Percentiles rank a stretch among this genome's conserved stretches.
These are phyloP conservation scores for Paraurostyla sp. DNA, from an alignment of 73 alveolate species.

Conservation along the genomic window DNA sequence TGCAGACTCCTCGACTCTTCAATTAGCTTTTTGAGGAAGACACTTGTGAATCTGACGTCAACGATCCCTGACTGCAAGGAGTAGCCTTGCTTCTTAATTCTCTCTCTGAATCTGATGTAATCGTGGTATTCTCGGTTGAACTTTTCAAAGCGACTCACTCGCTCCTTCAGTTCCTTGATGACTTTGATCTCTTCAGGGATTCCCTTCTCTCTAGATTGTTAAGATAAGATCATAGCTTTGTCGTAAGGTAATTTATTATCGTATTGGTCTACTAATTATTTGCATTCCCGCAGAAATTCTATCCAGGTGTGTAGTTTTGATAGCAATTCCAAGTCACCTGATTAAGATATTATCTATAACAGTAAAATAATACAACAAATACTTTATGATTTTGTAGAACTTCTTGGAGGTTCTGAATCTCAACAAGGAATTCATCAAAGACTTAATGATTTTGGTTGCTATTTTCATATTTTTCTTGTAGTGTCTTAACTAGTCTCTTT, in stretches of 20 bases:
- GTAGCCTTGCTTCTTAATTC: background rate
- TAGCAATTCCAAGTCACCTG: slow-evolving; percentile 5
- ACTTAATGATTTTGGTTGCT: background rate
- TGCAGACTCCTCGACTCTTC: background rate
- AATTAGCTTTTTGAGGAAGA: background rate
- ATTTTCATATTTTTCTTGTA: background rate
- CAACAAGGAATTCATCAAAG: background rate
- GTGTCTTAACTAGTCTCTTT: slow-evolving; percentile 17
- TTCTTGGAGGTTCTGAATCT: background rate
- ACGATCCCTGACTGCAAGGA: background rate
- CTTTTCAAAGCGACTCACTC: background rate
- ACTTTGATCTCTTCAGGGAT: slow-evolving; percentile 24
- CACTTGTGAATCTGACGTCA: background rate
- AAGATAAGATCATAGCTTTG: background rate
- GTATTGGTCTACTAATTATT: background rate
- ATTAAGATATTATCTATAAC: slow-evolving; percentile 4
- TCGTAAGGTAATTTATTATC: background rate
- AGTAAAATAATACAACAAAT: background rate
- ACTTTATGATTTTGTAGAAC: slow-evolving; percentile 1
- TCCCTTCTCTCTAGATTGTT: background rate
- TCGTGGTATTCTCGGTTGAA: slow-evolving; percentile 38
- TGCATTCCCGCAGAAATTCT: background rate
- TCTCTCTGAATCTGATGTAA: slow-evolving; percentile 42
- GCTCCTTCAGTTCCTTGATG: background rate
- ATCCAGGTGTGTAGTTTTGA: slow-evolving; percentile 48